Evolutionary conservation across 208 protist genomes (phyloP), one percentile per base, ranked within the genome.

Genomic region (Trypanosomatidae sp.): DNA sequence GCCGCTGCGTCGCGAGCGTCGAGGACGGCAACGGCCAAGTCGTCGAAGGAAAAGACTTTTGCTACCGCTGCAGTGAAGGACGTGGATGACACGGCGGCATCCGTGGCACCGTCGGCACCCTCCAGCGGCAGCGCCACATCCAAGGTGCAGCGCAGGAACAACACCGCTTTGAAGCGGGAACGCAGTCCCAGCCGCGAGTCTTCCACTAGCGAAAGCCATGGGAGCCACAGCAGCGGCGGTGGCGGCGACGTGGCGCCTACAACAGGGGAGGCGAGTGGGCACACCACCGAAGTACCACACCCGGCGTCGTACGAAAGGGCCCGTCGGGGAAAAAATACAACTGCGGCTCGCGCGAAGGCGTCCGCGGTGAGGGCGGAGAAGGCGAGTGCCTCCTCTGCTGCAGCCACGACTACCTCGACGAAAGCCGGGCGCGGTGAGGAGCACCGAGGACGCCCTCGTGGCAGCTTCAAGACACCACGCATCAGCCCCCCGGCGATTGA

Each of bases 381-480:
- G 62, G 41, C 6, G 36, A 65, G 22, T 65, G 39, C 1, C 33
- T 47, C 47, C 13, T 3, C 46, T 39, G 59, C 30, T 15, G 46
- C 46, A 13, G 66, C 64, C 8, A 46, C 30, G 13, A 56, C 66
- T 15, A 28, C 43, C 30, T 44, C 43, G 49, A 69, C 72, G 28
- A 69, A 64, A 71, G 69, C 53, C 30, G 44, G 43, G 5, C 39
- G 46, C 17, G 47, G n/a, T 44, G 74, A 79, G 53, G 74, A 79
- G 62, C 74, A 79, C 62, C 74, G 74, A 10, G 74, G 74, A 1
- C 74, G 74, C 0, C 74, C 74, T 19, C 58, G 66, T 25, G 68
- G 74, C 50, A 73, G 68, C 62, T 73, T 73, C 68, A 79, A 79
- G 68, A 39, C 41, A 12, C 67, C 62, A 0, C 67, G 74, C 36